Evolutionary conservation across 179 eudicot species (phyloP).

Genomic region (Beta macrorhiza): DNA sequence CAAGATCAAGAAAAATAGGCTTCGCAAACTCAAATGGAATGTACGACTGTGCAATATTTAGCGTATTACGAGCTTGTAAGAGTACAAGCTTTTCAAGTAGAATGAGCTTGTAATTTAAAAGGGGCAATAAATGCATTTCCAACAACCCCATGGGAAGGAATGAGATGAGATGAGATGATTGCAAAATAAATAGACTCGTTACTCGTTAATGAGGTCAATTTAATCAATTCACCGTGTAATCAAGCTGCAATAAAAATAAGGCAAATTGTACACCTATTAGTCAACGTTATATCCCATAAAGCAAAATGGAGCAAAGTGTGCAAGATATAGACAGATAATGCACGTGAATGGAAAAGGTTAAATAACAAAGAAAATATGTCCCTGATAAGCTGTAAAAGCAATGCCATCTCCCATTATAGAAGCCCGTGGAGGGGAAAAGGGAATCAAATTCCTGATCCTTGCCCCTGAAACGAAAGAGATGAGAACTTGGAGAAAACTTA

Average conservation of each 20-base stretch:
- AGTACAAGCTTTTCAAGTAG: neutral
- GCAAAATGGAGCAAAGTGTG: neutral
- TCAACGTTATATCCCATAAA: neutral
- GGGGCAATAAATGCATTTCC: neutral
- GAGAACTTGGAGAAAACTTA: conserved; percentile 31
- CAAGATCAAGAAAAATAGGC: neutral
- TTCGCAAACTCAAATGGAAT: neutral
- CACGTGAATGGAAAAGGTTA: neutral
- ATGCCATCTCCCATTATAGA: neutral
- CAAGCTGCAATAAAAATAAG: neutral
- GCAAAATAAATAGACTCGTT: neutral
- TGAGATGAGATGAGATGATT: neutral
- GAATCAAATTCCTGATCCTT: neutral
- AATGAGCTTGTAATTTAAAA: neutral
- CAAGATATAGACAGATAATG: neutral
- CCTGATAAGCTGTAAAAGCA: neutral
- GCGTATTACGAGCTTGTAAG: neutral
- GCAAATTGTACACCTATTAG: neutral
- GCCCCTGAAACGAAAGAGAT: neutral
- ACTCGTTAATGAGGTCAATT: neutral
- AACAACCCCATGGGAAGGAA: neutral
- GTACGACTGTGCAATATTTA: neutral
- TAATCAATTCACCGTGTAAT: neutral
- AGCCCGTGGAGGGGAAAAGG: neutral
- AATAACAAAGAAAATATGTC: too few relatives aligned